Base-by-base conservation (phyloP, 257 asterid species). In the Ligustrum vulgare region DNA sequence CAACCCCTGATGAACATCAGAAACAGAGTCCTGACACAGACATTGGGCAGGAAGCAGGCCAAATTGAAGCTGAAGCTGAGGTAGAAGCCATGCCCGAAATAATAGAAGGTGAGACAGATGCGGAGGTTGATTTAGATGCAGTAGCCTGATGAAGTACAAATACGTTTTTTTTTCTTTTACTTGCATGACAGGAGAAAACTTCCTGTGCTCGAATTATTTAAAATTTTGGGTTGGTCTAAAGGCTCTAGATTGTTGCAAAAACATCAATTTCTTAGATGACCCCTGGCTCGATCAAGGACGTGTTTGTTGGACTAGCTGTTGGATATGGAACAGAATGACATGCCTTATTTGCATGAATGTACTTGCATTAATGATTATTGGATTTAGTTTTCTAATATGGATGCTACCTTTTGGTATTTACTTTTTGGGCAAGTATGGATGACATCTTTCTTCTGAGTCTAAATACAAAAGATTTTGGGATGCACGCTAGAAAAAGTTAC, bases 1-100 rank as follows among this genome's bases (percentile, higher is more conserved):
- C 91, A n/a, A 88, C 89, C 25, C 91, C 90, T 22, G 97, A 91
- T 10, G 97, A 85, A 69, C 80, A 81, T 71, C 90, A 86, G 75
- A 90, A 86, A 81, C 95, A 90, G 74, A 85, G 84, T 77, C 84
- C 94, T 0, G 97, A 90, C 70, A 84, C 80, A 2, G 95, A 89
- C 56, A 82, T 39, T 20, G 95, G 87, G 67, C 80, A 82, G 65
- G 98, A 90, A 79, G 88, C 89, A 0, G 96, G 91, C 41, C 93
- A 86, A 74, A 82, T 84, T 34, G 77, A 76, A 79, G 90, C 89
- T 0, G 96, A 87, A 74, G 80, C 71, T 0, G 89, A 83, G 51
- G 83, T 77, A 77, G 89, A 83, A 51, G 84, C 80, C 34, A 77
- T 47, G 67, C 77, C 87, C 0, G 91, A 84, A 12, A 80, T 83